These are phyloP conservation scores for Oenanthe javanica DNA, from an alignment of 140 eudicot species.

Conservation along the genomic window DNA sequence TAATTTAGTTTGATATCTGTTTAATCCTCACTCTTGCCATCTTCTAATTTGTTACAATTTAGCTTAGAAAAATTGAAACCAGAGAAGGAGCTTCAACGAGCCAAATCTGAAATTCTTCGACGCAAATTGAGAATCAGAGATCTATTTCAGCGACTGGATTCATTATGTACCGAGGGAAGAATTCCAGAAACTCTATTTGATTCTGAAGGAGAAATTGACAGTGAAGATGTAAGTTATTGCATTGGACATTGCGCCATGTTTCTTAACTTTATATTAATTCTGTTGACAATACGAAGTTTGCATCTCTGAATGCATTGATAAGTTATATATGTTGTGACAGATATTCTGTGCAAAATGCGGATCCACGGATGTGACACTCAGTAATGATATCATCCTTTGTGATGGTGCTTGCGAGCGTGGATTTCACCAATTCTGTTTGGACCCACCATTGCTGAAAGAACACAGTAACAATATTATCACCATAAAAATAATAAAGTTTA, in stretches of 20 bases:
- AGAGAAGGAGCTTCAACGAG: constrained; percentile 91
- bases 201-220: constrained; percentile 80
- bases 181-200: constrained; percentile 76
- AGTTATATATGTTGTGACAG: constrained; percentile 27
- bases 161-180: constrained; percentile 57
- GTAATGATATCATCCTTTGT: constrained; percentile 85
- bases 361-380: constrained; percentile 47
- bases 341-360: constrained; percentile 95
- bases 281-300: neutral
- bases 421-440: constrained; percentile 86
- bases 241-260: constrained; percentile 6
- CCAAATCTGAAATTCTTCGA: constrained; percentile 64
- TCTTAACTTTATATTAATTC: neutral
- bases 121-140: constrained; percentile 76
- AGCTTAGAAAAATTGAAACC: constrained; percentile 90
- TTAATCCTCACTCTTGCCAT: constrained; percentile 6
- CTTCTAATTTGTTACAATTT: constrained; percentile 27
- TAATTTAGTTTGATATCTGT: neutral
- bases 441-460: constrained; percentile 75
- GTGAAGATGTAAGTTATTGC: constrained; percentile 80
- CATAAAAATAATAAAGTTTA: neutral
- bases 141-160: constrained; percentile 63
- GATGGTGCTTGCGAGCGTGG: constrained; percentile 96
- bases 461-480: constrained; percentile 41
- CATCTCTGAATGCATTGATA: neutral